Evolutionary conservation across 2,329 filamentous ascomycete genomes (phyloP).

Genomic region (Xylaria sp.): DNA sequence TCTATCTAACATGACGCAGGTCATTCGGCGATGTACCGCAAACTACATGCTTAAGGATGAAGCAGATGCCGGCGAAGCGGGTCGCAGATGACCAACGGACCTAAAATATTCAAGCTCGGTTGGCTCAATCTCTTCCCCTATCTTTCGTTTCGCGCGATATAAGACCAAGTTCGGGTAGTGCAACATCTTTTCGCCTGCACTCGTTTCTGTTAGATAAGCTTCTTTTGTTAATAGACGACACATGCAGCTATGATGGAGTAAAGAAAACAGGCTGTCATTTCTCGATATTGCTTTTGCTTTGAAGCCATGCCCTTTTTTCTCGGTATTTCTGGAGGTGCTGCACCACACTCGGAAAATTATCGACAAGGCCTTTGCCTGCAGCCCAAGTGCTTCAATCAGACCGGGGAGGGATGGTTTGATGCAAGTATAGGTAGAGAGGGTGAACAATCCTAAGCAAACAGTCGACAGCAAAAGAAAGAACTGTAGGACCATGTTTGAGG

Average conservation of each 20-base stretch:
- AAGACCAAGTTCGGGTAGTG: constrained; percentile 15
- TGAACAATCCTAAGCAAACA: constrained; percentile 16
- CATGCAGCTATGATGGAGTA: background rate
- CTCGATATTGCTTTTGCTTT: constrained; percentile 19
- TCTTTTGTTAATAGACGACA: background rate
- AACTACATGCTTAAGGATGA: background rate
- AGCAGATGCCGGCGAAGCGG: background rate
- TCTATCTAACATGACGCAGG: constrained; percentile 16
- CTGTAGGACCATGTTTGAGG: background rate
- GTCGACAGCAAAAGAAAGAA: constrained; percentile 6
- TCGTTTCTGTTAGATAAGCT: background rate
- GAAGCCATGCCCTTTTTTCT: constrained; percentile 1
- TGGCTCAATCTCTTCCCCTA: background rate
- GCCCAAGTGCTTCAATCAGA: background rate
- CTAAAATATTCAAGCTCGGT: background rate
- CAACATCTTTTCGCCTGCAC: constrained; percentile 2
- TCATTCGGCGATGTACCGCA: constrained; percentile 3
- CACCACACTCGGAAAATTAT: background rate
- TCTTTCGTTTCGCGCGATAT: constrained; percentile 18
- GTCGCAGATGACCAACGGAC: background rate
- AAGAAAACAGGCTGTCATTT: background rate
- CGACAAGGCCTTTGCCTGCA: background rate
- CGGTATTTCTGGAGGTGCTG: background rate
- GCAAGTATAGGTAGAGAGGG: constrained; percentile 2
- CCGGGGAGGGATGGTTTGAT: constrained; percentile 2